Evolutionary conservation across 805 yeast genomes (phyloP).

Genomic region (Yamadazyma nakazawae): DNA sequence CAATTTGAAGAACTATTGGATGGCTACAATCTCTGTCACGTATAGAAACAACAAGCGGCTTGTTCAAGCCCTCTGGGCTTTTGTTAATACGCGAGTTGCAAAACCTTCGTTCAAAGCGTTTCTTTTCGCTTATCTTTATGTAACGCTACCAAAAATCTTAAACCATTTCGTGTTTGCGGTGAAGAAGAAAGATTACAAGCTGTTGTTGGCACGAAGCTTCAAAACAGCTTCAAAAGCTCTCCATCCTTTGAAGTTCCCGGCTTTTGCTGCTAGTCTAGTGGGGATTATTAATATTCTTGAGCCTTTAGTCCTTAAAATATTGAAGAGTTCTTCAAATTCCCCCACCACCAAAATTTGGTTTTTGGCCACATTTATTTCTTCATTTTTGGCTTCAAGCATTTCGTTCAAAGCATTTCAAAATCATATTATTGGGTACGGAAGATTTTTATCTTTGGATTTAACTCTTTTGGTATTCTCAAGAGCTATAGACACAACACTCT

Average conservation of each 20-base stretch:
- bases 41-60: slow-evolving; percentile 6
- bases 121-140: slow-evolving; percentile 31
- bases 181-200: slow-evolving; percentile 15
- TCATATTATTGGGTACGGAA: slow-evolving; percentile 25
- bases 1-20: background rate
- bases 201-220: slow-evolving; percentile 16
- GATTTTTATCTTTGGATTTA: slow-evolving; percentile 34
- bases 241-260: slow-evolving; percentile 32
- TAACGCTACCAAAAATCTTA: slow-evolving; percentile 29
- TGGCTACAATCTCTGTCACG: slow-evolving; percentile 1
- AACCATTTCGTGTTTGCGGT: slow-evolving; percentile 14
- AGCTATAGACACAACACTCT: slow-evolving; percentile 31
- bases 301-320: slow-evolving; percentile 17
- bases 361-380: slow-evolving; percentile 25
- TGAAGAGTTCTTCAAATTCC: slow-evolving; percentile 1
- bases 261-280: slow-evolving; percentile 30
- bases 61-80: slow-evolving; percentile 4
- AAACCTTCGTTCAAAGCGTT: slow-evolving; percentile 32
- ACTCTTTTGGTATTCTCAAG: slow-evolving; percentile 35
- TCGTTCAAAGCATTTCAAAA: slow-evolving; percentile 32
- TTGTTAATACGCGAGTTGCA: slow-evolving; percentile 14
- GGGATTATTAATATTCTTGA: slow-evolving; percentile 31
- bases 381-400: slow-evolving; percentile 25
- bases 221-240: slow-evolving; percentile 23
- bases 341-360: slow-evolving; percentile 11